Percentiles rank a stretch among this genome's conserved stretches.
Evolutionary conservation across 2,329 filamentous ascomycete species (phyloP).

Genomic region (Penicillium janthinellum): DNA sequence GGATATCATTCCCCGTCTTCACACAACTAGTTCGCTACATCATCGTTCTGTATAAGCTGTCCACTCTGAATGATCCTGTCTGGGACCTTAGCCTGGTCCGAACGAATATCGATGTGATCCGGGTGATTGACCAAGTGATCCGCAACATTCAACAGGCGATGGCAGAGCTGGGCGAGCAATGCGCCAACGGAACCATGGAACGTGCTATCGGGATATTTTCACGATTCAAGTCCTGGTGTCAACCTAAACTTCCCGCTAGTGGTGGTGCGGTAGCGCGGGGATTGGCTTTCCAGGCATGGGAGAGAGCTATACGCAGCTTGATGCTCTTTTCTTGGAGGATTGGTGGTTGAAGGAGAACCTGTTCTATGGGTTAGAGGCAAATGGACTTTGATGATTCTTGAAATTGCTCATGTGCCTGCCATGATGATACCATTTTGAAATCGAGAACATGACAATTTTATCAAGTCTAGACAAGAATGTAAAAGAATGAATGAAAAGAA

Average conservation of each 20-base stretch:
- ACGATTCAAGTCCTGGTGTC: slow-evolving; percentile 5
- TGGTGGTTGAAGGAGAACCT: slow-evolving; percentile 7
- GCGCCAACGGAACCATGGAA: slow-evolving; percentile 3
- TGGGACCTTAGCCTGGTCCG: slow-evolving; percentile 8
- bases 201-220: slow-evolving; percentile 2
- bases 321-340: slow-evolving; percentile 6
- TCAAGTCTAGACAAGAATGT: neutral
- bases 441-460: neutral
- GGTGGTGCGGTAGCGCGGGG: neutral
- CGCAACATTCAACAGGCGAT: slow-evolving; percentile 2
- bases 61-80: slow-evolving; percentile 1
- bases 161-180: neutral
- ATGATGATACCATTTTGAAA: neutral
- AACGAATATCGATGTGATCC: slow-evolving; percentile 4
- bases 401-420: neutral
- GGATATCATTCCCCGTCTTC: slow-evolving; percentile 6
- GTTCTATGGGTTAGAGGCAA: neutral
- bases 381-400: neutral
- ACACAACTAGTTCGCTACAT: slow-evolving; percentile 10
- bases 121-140: slow-evolving; percentile 10
- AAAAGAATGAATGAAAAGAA: too few species aligned
- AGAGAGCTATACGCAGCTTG: neutral
- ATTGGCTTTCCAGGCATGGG: neutral
- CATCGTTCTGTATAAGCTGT: slow-evolving; percentile 8
- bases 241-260: neutral